These are phyloP conservation scores for Paecilomyces dactylethromorphus DNA, from an alignment of 2,329 filamentous ascomycete species.

Conservation along the genomic window DNA sequence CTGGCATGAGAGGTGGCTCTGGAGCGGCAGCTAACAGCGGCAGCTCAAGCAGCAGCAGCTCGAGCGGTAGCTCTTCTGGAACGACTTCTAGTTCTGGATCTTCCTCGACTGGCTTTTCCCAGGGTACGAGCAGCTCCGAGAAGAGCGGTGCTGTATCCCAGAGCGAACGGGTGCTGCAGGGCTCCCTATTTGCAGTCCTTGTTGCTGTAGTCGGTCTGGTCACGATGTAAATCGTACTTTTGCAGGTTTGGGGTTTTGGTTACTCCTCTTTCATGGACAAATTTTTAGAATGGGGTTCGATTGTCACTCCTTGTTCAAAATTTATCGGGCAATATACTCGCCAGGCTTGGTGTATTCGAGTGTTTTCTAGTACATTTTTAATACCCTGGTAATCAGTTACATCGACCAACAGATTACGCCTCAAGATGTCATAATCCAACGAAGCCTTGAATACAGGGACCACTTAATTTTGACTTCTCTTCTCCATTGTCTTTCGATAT, in stretches of 20 bases:
- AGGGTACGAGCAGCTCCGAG: constrained; percentile 16
- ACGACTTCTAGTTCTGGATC: constrained; percentile 10
- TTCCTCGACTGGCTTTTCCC: constrained; percentile 23
- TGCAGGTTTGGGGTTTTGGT: constrained; percentile 4
- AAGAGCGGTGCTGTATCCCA: constrained; percentile 24
- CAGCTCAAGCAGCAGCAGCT: constrained; percentile 10
- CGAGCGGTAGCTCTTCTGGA: constrained; percentile 9
- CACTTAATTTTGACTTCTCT: not conserved
- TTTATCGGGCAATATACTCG: not conserved
- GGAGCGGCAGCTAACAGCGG: constrained; percentile 18
- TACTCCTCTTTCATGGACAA: constrained; percentile 6
- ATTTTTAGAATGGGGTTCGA: not conserved
- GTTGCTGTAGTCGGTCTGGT: constrained; percentile 41
- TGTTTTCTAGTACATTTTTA: not conserved
- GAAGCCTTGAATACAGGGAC: not conserved
- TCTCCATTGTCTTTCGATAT: too few relatives aligned
- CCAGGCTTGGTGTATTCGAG: not conserved
- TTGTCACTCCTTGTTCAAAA: constrained; percentile 1
- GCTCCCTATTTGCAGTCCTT: constrained; percentile 42
- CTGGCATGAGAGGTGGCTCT: constrained; percentile 25
- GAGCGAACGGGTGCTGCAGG: constrained; percentile 35
- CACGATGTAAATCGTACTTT: constrained; percentile 29
- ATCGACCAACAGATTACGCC: not conserved
- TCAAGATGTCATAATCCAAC: not conserved
- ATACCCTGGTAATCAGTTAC: not conserved